Conservation (phyloP, 176 grass and related monocot genomes). For the Carex kokanica region DNA sequence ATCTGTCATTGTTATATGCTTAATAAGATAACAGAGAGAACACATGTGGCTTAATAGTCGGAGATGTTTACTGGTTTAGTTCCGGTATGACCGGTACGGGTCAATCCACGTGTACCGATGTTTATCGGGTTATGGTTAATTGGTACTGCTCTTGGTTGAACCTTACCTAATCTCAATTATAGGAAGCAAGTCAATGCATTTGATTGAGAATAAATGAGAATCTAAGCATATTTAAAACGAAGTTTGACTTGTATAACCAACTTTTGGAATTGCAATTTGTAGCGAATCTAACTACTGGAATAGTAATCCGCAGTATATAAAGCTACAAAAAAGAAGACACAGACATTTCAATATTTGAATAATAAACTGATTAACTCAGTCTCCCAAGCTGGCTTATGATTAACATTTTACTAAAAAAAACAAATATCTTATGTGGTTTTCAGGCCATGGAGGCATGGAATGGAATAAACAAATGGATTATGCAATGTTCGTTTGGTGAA, state of each 20-base stretch:
- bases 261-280: background rate
- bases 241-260: background rate
- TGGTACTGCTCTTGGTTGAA: background rate
- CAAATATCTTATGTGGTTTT: background rate
- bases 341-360: background rate
- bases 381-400: background rate
- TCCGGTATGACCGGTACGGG: background rate
- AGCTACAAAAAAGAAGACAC: background rate
- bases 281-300: background rate
- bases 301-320: background rate
- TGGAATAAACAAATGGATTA: background rate
- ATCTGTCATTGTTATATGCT: background rate
- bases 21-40: background rate
- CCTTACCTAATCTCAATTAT: background rate
- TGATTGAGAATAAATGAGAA: slow-evolving; percentile 4
- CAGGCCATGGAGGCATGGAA: background rate
- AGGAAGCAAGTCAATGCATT: background rate
- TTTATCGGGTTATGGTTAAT: background rate
- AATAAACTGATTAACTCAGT: background rate
- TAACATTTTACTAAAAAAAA: background rate
- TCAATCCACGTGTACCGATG: background rate
- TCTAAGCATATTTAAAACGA: background rate
- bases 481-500: background rate
- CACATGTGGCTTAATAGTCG: background rate
- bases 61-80: background rate